Evolutionary conservation across 2,329 filamentous ascomycete genomes (phyloP).

Genomic region (Ceratocystis destructans): DNA sequence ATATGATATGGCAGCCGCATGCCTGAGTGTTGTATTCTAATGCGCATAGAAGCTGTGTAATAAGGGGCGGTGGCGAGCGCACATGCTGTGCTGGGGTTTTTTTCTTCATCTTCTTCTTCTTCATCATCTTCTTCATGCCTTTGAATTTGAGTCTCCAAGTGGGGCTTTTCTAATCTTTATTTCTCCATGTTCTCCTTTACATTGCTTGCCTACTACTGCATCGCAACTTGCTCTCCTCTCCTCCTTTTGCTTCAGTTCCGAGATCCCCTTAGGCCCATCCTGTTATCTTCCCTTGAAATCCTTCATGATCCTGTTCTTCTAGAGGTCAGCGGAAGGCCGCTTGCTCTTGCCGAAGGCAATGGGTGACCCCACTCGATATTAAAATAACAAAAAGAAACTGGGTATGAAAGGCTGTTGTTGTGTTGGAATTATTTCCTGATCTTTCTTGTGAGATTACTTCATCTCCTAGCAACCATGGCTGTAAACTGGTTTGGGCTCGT

Average conservation of each 20-base stretch:
- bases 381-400: not conserved
- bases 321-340: not conserved
- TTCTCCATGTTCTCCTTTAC: not conserved
- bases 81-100: not conserved
- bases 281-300: conserved; percentile 4
- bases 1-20: not conserved
- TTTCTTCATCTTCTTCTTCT: too few species aligned
- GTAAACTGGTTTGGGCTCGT: not conserved
- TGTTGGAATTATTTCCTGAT: not conserved
- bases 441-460: not conserved
- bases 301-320: not conserved
- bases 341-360: conserved; percentile 1
- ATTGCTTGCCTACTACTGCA: not conserved
- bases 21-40: not conserved
- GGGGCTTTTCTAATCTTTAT: not conserved
- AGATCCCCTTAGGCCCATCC: conserved; percentile 5
- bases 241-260: not conserved
- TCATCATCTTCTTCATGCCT: not conserved
- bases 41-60: too few species aligned
- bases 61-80: not conserved
- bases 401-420: not conserved
- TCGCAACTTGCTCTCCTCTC: not conserved
- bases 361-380: not conserved
- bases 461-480: not conserved
- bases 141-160: not conserved